Conservation (phyloP, 2,329 filamentous ascomycete genomes). For the Sporothrix brasiliensis region DNA sequence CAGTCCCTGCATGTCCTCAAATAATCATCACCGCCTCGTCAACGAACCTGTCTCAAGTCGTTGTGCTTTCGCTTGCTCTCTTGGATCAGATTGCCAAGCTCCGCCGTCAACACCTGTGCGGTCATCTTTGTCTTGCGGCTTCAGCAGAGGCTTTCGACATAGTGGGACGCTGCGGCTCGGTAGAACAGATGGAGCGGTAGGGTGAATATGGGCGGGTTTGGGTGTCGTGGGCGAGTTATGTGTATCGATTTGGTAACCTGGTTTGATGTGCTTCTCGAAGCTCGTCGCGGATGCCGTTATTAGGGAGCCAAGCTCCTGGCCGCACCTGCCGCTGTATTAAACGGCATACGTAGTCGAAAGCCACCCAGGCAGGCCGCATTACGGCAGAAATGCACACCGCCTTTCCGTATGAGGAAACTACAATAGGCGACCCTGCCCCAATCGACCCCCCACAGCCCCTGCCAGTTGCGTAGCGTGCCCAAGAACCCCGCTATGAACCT, state of each 20-base stretch:
- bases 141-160: slow-evolving; percentile 32
- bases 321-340: slow-evolving; percentile 47
- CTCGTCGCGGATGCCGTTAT: slow-evolving; percentile 15
- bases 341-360: slow-evolving; percentile 48
- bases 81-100: slow-evolving; percentile 87
- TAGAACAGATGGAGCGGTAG: neutral
- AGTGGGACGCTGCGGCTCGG: slow-evolving; percentile 16
- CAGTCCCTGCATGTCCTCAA: neutral
- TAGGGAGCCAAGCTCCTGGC: slow-evolving; percentile 18
- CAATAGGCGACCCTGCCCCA: neutral
- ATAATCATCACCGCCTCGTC: too few species aligned
- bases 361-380: neutral
- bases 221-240: neutral
- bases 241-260: neutral
- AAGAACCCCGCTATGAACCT: slow-evolving; percentile 30
- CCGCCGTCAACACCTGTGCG: slow-evolving; percentile 82
- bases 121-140: slow-evolving; percentile 66
- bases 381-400: slow-evolving; percentile 35
- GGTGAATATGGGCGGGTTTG: neutral
- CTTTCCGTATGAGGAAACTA: slow-evolving; percentile 25
- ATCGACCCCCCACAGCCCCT: slow-evolving; percentile 15
- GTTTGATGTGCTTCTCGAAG: neutral
- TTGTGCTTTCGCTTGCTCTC: slow-evolving; percentile 95
- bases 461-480: neutral
- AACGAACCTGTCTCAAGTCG: slow-evolving; percentile 74